Base-by-base conservation (phyloP, 441 rosid species). In the Erodium texanum region DNA sequence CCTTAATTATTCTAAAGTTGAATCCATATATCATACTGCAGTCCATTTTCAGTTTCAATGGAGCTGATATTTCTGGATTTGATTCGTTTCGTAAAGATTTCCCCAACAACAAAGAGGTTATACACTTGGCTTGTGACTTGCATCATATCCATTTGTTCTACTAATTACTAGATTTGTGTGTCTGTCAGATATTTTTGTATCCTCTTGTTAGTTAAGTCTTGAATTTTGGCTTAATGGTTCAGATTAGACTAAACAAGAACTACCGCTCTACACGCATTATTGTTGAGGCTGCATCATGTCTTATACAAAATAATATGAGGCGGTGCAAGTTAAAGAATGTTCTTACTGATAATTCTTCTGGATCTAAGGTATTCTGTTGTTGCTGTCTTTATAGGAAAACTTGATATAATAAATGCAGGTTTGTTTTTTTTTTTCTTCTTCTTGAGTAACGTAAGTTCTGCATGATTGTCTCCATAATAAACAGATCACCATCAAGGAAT, bases 41-140 rank as follows among this genome's bases (percentile, higher is more conserved):
- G 97, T 88, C 99, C 59, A 93, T 91, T 74, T 93, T 93, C 73
- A 84, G 99, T 80, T 93, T 93, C 82, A 93, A 89, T 70, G 99
- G 97, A 77, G 97, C 97, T 12, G 91, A 93, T 68, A 77, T 79
- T 73, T 91, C 89, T 61, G 97, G 99, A 74, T 91, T 93, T 83
- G 83, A 87, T 81, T 91, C 95, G 68, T 93, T 93, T 83, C 91
- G 91, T 65, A 81, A 72, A 78, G 93, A 91, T 80, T 93, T 91
- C 82, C 83, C 86, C 48, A 81, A 84, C 64, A 73, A 83, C 80
- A 93, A 85, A 84, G 99, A 88, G 99, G 96, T 93, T 73, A 71
- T 63, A 43, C 66, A 19, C 64, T 74, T 69, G 22, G 64, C 65
- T 64, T 68, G 18, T 50, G 63, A 72, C 45, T 48, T 68, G 63